Evolutionary conservation across 306 rosid species (phyloP).

Genomic region (Trifolium repens): DNA sequence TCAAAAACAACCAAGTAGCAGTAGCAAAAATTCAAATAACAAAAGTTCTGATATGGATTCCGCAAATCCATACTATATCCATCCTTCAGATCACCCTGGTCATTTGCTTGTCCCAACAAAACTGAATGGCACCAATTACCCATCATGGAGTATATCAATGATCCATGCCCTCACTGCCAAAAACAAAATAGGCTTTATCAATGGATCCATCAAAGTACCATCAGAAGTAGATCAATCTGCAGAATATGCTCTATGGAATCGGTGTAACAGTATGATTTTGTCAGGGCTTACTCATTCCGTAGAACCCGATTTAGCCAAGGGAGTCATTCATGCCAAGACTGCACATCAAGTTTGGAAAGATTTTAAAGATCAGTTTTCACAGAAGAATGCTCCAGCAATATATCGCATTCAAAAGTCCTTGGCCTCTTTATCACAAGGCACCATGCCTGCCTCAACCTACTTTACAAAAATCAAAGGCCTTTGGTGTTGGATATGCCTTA

Average conservation of each 20-base stretch:
- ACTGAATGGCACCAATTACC: not conserved
- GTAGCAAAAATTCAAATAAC: too few relatives aligned
- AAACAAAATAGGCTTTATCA: too few relatives aligned
- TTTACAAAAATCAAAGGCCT: too few relatives aligned
- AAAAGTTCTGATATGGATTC: too few relatives aligned
- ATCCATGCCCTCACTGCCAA: not conserved
- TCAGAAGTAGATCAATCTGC: not conserved
- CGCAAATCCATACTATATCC: too few relatives aligned
- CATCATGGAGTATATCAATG: slow-evolving; percentile 5
- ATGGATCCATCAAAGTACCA: too few relatives aligned
- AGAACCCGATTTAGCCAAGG: slow-evolving; percentile 30
- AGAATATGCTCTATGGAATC: slow-evolving; percentile 16
- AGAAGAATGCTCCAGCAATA: too few relatives aligned
- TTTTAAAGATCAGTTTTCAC: not conserved
- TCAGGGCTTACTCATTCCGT: slow-evolving; percentile 34
- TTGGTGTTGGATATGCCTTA: too few relatives aligned
- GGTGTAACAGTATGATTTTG: slow-evolving; percentile 37
- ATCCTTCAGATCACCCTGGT: not conserved
- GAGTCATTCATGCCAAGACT: not conserved
- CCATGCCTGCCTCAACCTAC: too few relatives aligned
- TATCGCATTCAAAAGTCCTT: too few relatives aligned
- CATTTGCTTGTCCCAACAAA: not conserved
- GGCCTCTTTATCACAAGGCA: too few relatives aligned
- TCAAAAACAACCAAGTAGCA: too few relatives aligned
- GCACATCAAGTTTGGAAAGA: not conserved